Percentiles rank a stretch among this genome's conserved stretches.
Conservation (phyloP, 768 basidiomycete species). For the Wakefieldia striispora region DNA sequence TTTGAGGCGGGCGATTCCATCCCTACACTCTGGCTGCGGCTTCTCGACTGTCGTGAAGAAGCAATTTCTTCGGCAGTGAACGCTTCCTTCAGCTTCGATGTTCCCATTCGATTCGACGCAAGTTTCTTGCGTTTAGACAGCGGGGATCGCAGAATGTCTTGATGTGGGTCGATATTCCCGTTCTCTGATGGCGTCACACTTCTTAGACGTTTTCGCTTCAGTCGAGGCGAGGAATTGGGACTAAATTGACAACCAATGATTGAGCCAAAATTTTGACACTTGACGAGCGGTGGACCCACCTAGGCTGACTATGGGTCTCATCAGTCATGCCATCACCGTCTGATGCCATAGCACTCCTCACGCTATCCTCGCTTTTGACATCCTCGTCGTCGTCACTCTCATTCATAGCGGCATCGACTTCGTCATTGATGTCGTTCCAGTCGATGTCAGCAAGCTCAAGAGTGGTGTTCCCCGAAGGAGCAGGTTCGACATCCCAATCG, state of each 20-base stretch:
- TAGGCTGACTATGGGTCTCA: constrained; percentile 46
- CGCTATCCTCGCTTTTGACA: constrained; percentile 37
- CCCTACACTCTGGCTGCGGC: constrained; percentile 22
- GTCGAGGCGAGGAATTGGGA: constrained; percentile 39
- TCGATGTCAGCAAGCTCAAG: constrained; percentile 64
- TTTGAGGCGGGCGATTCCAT: constrained; percentile 9
- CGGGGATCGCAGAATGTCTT: constrained; percentile 59
- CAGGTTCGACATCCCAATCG: constrained; percentile 57
- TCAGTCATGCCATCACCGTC: constrained; percentile 53
- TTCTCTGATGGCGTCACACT: constrained; percentile 69
- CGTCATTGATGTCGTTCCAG: constrained; percentile 83
- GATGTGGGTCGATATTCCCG: constrained; percentile 36
- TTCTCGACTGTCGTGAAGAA: constrained; percentile 13
- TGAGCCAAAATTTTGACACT: constrained; percentile 11
- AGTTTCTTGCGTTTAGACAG: constrained; percentile 81
- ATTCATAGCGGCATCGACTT: constrained; percentile 84
- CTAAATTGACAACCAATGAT: constrained; percentile 27
- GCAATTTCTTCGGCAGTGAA: constrained; percentile 54
- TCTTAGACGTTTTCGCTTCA: constrained; percentile 66
- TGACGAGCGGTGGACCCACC: constrained; percentile 30
- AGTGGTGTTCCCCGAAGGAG: constrained; percentile 29
- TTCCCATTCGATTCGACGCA: constrained; percentile 58
- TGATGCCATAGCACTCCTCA: constrained; percentile 42
- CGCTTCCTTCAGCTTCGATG: constrained; percentile 68
- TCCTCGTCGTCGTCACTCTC: constrained; percentile 64